phyloP scores from a whole-genome alignment of 2,329 filamentous ascomycete species.

The Apiospora phragmitis region DNA sequence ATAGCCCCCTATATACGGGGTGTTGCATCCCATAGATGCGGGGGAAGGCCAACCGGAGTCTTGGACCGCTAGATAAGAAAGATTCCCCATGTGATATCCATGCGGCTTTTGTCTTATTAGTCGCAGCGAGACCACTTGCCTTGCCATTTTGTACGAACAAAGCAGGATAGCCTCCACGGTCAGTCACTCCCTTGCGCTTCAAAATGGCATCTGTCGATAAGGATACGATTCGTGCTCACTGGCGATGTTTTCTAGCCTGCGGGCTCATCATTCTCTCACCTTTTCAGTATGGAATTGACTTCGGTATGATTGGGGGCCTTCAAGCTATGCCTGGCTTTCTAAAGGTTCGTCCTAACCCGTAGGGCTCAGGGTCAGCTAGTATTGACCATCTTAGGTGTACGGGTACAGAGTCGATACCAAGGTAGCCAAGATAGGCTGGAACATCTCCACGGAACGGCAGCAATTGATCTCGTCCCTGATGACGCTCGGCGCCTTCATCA shows the following conservation, averaged over 20 bases:
- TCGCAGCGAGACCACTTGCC: background rate
- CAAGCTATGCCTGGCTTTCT: conserved; percentile 53
- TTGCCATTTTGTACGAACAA: background rate
- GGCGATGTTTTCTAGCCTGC: conserved; percentile 49
- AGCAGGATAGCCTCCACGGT: background rate
- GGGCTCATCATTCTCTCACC: conserved; percentile 49
- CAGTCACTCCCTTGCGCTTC: too few relatives aligned
- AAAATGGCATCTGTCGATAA: conserved; percentile 23
- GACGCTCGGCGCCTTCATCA: conserved; percentile 36
- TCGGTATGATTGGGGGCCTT: conserved; percentile 50
- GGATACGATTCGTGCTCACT: conserved; percentile 39
- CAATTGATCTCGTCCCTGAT: conserved; percentile 38
- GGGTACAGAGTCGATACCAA: conserved; percentile 36
- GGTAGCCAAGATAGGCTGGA: conserved; percentile 39
- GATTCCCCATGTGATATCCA: background rate
- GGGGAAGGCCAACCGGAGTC: background rate
- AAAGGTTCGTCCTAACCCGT: conserved; percentile 28
- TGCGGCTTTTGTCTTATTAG: background rate
- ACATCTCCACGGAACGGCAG: conserved; percentile 40
- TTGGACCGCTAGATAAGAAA: background rate
- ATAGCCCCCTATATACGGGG: background rate
- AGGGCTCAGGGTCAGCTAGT: background rate
- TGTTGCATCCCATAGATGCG: background rate
- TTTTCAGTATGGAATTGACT: conserved; percentile 54
- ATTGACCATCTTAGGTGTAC: conserved; percentile 32